Percentiles rank a stretch among this genome's conserved stretches.
Evolutionary conservation across 495 filamentous ascomycete genomes (phyloP).

Genomic region (Lasiosphaeria miniovina): DNA sequence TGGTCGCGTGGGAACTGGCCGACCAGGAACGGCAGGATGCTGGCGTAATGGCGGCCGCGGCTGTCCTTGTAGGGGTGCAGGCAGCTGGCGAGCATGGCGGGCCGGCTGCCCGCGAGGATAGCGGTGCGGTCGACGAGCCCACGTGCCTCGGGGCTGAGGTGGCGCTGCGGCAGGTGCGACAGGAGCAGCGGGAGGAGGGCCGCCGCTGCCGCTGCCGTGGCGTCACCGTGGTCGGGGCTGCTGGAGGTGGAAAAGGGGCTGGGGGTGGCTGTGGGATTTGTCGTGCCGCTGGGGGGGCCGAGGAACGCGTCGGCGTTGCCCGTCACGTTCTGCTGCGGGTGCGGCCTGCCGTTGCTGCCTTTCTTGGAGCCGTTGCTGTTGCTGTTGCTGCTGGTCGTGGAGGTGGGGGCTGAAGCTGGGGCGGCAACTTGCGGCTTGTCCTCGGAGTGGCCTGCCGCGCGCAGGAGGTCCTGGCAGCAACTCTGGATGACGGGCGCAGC

Average conservation of each 20-base stretch:
- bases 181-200: constrained; percentile 62
- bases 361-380: constrained; percentile 6
- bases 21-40: constrained; percentile 74
- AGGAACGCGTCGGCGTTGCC: constrained; percentile 42
- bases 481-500: constrained; percentile 54
- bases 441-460: constrained; percentile 36
- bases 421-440: constrained; percentile 4
- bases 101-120: constrained; percentile 61
- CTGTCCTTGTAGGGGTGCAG: constrained; percentile 66
- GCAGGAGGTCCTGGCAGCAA: constrained; percentile 64
- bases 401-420: constrained; percentile 2
- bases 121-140: constrained; percentile 74
- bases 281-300: constrained; percentile 1
- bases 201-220: constrained; percentile 28
- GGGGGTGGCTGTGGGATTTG: constrained; percentile 11
- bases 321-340: constrained; percentile 28
- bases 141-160: constrained; percentile 61
- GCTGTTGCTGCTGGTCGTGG: constrained; percentile 6
- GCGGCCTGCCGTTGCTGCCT: constrained; percentile 20
- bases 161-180: constrained; percentile 55
- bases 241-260: constrained; percentile 39
- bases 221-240: constrained; percentile 27
- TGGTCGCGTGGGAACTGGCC: constrained; percentile 55
- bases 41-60: constrained; percentile 57
- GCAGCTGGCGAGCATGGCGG: constrained; percentile 73